Evolutionary conservation across 2,329 filamentous ascomycete species (phyloP).

Genomic region (Exophiala sp.): DNA sequence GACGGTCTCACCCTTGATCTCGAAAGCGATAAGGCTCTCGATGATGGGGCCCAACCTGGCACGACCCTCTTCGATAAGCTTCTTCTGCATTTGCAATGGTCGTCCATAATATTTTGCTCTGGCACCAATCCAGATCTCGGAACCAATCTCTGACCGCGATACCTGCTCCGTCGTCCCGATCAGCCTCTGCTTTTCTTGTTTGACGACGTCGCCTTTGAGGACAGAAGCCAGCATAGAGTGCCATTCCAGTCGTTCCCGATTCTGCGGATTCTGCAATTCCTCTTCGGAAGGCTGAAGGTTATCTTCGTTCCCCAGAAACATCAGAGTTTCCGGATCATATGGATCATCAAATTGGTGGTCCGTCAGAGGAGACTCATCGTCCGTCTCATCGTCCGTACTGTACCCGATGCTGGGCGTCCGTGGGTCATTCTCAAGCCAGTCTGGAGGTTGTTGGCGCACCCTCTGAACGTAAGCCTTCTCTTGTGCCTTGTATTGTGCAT

Average conservation of each 20-base stretch:
- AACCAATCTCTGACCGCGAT: constrained; percentile 59
- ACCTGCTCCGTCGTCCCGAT: constrained; percentile 75
- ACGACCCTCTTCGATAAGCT: constrained; percentile 81
- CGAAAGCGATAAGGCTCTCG: constrained; percentile 85
- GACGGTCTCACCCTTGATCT: constrained; percentile 88
- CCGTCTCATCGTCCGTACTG: constrained; percentile 50
- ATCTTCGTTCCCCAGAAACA: constrained; percentile 80
- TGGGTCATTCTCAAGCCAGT: constrained; percentile 63
- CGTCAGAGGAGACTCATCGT: constrained; percentile 83
- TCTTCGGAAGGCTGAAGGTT: constrained; percentile 82
- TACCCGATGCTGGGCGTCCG: constrained; percentile 64
- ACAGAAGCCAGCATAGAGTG: constrained; percentile 96
- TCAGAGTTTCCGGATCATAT: constrained; percentile 84
- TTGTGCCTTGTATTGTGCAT: constrained; percentile 71
- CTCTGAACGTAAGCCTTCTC: constrained; percentile 94
- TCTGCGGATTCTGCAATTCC: constrained; percentile 80
- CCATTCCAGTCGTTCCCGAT: constrained; percentile 90
- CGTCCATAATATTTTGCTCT: constrained; percentile 78
- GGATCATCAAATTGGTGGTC: constrained; percentile 78
- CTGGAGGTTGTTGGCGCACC: constrained; percentile 71
- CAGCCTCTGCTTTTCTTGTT: constrained; percentile 93
- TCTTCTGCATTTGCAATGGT: constrained; percentile 73
- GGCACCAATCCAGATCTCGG: constrained; percentile 81
- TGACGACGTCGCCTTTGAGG: constrained; percentile 90
- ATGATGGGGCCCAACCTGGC: constrained; percentile 65